Base-by-base conservation (phyloP, 2,329 filamentous ascomycete species). In the Amesomyces nigricolor region DNA sequence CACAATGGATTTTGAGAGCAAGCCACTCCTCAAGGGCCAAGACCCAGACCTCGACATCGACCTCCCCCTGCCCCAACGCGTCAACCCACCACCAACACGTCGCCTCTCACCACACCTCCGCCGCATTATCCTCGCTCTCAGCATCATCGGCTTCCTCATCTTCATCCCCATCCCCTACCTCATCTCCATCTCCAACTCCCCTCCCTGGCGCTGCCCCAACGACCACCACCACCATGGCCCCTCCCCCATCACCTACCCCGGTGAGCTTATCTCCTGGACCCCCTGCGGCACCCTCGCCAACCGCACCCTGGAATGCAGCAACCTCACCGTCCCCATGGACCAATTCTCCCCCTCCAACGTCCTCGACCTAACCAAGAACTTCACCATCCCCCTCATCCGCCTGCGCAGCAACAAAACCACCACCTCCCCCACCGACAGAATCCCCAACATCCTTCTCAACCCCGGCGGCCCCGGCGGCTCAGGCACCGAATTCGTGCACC, bases 401-500 rank as follows among this genome's bases (percentile, higher is more conserved):
- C 55, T 76, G 54, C 71, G 75, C 19, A 73, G 71, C 17, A 66
- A 66, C 32, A 70, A 73, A n/a, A 71, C 72, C 10, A 74, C 70
- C 11, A 66, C 69, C 38, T 73, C 74, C 46, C 78, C 26, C 59
- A 35, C 11, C 46, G 29, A 13, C 29, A 35, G 16, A 4, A 46
- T 29, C 5, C n/a, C 7, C 45, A 75, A 74, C 47, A 62, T 79
- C 16, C 61, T 79, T 0, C 63, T 77, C 13, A 78, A 78, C 57
- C 74, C 75, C 0, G 76, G 76, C 42, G 76, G 77, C 0, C 77
- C 77, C 0, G 77, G 76, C 6, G 75, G 64, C 8, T 72, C 72
- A 42, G 76, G 76, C 2, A 60, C 72, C 11, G 61, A 66, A 2
- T 70, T 72, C 38, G 43, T 78, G 1, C 64, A 70, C 39, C 62